phyloP scores from a whole-genome alignment of 2,329 filamentous ascomycete genomes.

The Colletotrichum cuscutae region DNA sequence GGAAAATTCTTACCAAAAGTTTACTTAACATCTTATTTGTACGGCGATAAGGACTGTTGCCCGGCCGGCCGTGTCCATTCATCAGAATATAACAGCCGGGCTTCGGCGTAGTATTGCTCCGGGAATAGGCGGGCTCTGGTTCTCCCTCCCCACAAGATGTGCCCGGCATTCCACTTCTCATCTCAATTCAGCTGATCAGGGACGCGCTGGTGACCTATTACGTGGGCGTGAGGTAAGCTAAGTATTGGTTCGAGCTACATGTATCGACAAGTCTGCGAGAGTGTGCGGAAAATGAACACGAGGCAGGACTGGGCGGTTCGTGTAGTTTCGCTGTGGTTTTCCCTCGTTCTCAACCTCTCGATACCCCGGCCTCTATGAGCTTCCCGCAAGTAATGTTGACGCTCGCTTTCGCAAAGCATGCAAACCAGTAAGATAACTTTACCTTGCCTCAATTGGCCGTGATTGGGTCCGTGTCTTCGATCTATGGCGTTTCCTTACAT shows the following conservation, averaged over 20 bases:
- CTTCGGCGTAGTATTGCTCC: not conserved
- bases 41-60: not conserved
- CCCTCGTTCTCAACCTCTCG: too few relatives aligned
- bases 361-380: too few relatives aligned
- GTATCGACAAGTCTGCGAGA: not conserved
- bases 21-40: not conserved
- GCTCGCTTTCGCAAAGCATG: too few relatives aligned
- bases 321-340: too few relatives aligned
- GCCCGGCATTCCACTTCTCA: constrained; percentile 1
- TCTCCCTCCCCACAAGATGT: not conserved
- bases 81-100: not conserved
- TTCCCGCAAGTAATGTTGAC: too few relatives aligned
- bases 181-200: not conserved
- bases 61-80: not conserved
- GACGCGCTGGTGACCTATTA: not conserved
- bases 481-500: too few relatives aligned
- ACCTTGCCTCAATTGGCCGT: not conserved
- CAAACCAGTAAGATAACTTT: not conserved
- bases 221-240: constrained; percentile 5
- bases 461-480: not conserved
- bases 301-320: too few relatives aligned
- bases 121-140: not conserved
- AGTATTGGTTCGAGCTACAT: not conserved
- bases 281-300: too few relatives aligned
- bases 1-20: not conserved